Evolutionary conservation across 179 eudicot species (phyloP), one percentile per base, ranked within the genome.

Genomic region (Actinidia chinensis): DNA sequence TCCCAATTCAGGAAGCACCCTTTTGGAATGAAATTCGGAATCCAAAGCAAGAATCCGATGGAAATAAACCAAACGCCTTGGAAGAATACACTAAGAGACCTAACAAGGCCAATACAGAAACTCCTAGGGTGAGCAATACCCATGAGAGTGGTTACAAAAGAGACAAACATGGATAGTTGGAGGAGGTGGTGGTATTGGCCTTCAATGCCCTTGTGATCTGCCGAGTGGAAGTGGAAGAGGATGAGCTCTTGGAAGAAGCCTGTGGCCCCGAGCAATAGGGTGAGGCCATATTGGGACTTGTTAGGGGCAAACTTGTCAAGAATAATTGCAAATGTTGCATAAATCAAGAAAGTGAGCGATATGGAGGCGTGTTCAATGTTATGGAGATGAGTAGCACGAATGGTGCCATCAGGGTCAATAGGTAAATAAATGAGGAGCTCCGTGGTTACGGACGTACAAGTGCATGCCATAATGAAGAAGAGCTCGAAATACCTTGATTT

Each of bases 181-280:
- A 93, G 96, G 42, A 93, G 91, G 88, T 87, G 80, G 47, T 93
- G 97, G 84, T 93, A 93, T 64, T 90, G 94, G 2, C 97, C 97
- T 71, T 93, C 97, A 1, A 93, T 86, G 1, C 96, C 97, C 94
- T 87, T 87, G 78, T 93, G 97, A 75, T 93, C 96, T 4, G 93
- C 51, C 1, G 97, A 93, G 83, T 93, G 97, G 76, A 93, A 87
- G 85, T 91, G 92, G 82, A 93, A 93, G 17, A 91, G 50, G 18
- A 93, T 83, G 40, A 91, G 80, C 63, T 91, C 86, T 60, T 91
- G 96, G 5, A 78, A 89, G 50, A 91, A 93, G 54, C 91, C 96
- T 8, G 84, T 56, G 2, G 94, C 86, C 0, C 78, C 92, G 0
- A 93, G 71, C 48, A 91, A n/a, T 48, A 82, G 86, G 22, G 92